Evolutionary conservation across 2,329 filamentous ascomycete species (phyloP), one percentile per base, ranked within the genome.

Genomic region (Penicillium concentricum): DNA sequence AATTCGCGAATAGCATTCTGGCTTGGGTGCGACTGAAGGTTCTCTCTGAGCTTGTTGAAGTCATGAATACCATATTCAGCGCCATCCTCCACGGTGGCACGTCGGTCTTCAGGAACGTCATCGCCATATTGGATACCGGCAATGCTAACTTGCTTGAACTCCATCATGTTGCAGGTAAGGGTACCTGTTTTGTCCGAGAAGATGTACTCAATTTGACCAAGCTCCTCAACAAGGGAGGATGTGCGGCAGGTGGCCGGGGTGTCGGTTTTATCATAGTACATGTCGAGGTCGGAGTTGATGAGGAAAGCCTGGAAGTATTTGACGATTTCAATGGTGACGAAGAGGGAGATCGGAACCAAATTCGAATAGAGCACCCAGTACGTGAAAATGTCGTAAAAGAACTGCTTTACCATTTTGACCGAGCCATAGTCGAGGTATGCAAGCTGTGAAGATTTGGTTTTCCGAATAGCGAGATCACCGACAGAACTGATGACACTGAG

Each of bases 351-450:
- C 34, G 94, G 94, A 45, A 99, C 94, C 67, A 99, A 79, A 51
- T 96, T 93, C 3, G 93, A 97, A 76, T 97, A 99, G 35, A 99
- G 78, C 32, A 99, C 93, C 93, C 94, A 99, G 74, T 97, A 97
- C 2, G 95, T 99, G 69, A 97, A 90, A 71, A 99, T 89, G 75
- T 99, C 94, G 67, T 89, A 88, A 74, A 95, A 89, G 73, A 99
- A 97, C 61, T 92, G 91, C 64, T 85, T 83, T 18, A 87, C 88
- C n/a, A 87, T 82, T 66, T 85, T 84, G 61, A 87, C 84, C 32
- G 76, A 70, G 56, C 82, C 81, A 60, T 95, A 84, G 51, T 84
- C 75, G 16, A 99, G 82, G 72, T 97, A 99, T 15, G 77, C 75
- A 32, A 97, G 82, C 41, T 87, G 83, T 8, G 79, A 67, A 47